Evolutionary conservation across 2,329 filamentous ascomycete species (phyloP).

Genomic region (Alternaria panax): DNA sequence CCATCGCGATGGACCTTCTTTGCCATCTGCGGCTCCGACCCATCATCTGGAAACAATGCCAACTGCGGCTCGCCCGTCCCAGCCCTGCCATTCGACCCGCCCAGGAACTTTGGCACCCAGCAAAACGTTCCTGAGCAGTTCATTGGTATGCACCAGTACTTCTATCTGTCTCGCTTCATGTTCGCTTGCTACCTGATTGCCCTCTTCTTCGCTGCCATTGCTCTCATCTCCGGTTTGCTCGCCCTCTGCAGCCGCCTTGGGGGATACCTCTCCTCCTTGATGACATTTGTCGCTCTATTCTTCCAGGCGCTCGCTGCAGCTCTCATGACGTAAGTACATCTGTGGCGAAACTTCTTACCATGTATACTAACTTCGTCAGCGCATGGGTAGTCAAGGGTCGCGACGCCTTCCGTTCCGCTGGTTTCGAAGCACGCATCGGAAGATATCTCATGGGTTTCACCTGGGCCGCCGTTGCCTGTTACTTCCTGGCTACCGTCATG

Average conservation of each 20-base stretch:
- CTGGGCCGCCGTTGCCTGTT: conserved; percentile 73
- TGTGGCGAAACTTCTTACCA: conserved; percentile 3
- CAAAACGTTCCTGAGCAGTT: conserved; percentile 62
- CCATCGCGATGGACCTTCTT: conserved; percentile 90
- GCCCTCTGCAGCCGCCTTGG: conserved; percentile 76
- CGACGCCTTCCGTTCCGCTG: conserved; percentile 66
- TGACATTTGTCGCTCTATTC: conserved; percentile 68
- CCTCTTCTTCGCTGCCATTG: conserved; percentile 76
- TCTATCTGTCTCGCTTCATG: conserved; percentile 87
- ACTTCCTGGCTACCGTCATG: conserved; percentile 71
- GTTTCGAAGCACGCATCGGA: conserved; percentile 68
- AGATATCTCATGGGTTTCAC: conserved; percentile 76
- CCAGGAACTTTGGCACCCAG: conserved; percentile 67
- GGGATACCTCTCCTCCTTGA: conserved; percentile 69
- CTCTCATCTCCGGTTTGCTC: conserved; percentile 72
- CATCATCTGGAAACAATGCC: conserved; percentile 59
- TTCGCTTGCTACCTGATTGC: conserved; percentile 90
- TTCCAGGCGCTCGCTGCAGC: conserved; percentile 72
- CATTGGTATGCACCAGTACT: conserved; percentile 70
- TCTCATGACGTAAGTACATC: conserved; percentile 74
- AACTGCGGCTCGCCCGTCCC: conserved; percentile 71
- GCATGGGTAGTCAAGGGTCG: conserved; percentile 74
- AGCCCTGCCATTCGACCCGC: conserved; percentile 70
- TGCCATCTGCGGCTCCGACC: conserved; percentile 73
- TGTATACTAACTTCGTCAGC: conserved; percentile 48